These are phyloP conservation scores for Saitozyma podzolica DNA, from an alignment of 768 basidiomycete species.

Conservation along the genomic window DNA sequence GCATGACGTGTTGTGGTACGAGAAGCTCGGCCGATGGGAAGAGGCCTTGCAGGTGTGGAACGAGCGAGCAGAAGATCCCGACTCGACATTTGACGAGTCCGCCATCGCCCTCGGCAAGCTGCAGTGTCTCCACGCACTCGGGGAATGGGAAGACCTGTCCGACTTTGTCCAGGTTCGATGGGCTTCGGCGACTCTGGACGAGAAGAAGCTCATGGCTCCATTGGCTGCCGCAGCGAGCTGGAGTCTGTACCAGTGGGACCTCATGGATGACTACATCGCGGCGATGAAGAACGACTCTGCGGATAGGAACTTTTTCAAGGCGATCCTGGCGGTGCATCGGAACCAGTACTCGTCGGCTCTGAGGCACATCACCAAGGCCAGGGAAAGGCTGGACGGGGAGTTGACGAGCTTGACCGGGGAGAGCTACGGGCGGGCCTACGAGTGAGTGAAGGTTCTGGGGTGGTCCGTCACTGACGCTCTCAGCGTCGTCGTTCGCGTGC, in stretches of 20 bases:
- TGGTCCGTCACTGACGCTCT: constrained; percentile 49
- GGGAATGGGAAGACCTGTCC: constrained; percentile 93
- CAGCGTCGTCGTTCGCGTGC: constrained; percentile 93
- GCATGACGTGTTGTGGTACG: constrained; percentile 98
- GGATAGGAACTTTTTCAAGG: constrained; percentile 92
- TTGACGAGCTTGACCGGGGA: constrained; percentile 88
- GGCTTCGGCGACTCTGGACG: constrained; percentile 76
- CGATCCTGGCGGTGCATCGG: constrained; percentile 92
- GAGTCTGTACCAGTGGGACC: constrained; percentile 95
- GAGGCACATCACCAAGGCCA: constrained; percentile 84
- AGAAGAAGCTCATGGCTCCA: constrained; percentile 86
- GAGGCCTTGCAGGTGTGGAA: constrained; percentile 66
- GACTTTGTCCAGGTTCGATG: constrained; percentile 83
- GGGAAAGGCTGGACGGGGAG: constrained; percentile 88
- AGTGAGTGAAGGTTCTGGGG: constrained; percentile 60
- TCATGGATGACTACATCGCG: constrained; percentile 94
- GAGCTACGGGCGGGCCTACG: constrained; percentile 95
- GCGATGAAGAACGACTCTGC: constrained; percentile 91
- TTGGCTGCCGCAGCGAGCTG: constrained; percentile 97
- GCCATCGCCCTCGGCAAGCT: constrained; percentile 84
- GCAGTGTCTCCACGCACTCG: constrained; percentile 93
- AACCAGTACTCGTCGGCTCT: constrained; percentile 92
- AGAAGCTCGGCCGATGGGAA: constrained; percentile 92
- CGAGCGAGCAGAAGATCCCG: constrained; percentile 62
- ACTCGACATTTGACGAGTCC: constrained; percentile 57